A percentile compares a stretch with the other conserved stretches of the same genome.
Evolutionary conservation across 148 eudicot genomes (phyloP).

Genomic region (Diospyros lotus): DNA sequence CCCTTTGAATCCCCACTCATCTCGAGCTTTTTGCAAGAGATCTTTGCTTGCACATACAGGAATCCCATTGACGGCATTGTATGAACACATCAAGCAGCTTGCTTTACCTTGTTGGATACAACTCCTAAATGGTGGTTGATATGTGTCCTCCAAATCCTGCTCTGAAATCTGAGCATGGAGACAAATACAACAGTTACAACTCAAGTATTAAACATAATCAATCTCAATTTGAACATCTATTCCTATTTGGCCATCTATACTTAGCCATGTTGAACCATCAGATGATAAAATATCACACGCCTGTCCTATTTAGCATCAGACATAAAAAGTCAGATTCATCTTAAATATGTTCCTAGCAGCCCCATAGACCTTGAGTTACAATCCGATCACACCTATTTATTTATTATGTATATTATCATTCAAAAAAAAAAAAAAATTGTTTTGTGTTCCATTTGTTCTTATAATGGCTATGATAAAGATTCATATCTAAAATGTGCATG

Average conservation of each 20-base stretch:
- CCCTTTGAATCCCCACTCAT: slow-evolving; percentile 89
- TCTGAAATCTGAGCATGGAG: slow-evolving; percentile 49
- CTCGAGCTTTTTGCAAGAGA: slow-evolving; percentile 72
- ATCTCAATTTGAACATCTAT: not conserved
- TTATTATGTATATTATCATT: too few relatives aligned
- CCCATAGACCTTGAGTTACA: not conserved
- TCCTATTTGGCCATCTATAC: not conserved
- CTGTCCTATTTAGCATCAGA: not conserved
- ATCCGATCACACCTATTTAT: too few relatives aligned
- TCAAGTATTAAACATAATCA: not conserved
- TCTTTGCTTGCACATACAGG: slow-evolving; percentile 76
- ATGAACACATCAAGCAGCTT: slow-evolving; percentile 97
- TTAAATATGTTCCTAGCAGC: not conserved
- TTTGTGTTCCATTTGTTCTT: not conserved
- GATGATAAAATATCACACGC: not conserved
- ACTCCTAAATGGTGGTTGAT: slow-evolving; percentile 78
- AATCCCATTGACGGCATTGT: slow-evolving; percentile 84
- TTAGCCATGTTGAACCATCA: not conserved
- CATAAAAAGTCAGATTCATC: not conserved
- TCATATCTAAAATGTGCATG: not conserved
- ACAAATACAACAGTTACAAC: not conserved
- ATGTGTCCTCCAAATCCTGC: slow-evolving; percentile 95
- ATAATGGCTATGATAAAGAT: not conserved
- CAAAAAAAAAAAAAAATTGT: too few relatives aligned
- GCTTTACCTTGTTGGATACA: slow-evolving; percentile 87